These are phyloP conservation scores for Cryptococcus sp. DNA, from an alignment of 1,284 basidiomycete genomes.

Conservation along the genomic window DNA sequence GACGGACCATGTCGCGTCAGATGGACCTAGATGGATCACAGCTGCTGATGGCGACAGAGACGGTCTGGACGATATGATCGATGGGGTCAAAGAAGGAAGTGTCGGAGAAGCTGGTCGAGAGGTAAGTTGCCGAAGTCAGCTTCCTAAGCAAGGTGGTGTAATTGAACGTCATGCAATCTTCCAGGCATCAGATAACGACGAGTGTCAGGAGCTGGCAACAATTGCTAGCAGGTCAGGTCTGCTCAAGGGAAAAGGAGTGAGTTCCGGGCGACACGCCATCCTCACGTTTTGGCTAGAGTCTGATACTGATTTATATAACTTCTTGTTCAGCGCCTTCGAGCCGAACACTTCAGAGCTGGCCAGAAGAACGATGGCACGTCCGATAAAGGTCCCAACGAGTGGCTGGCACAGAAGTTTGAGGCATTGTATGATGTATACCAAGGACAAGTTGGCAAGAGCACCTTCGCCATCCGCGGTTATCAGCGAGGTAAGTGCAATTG, in stretches of 20 bases:
- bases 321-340: too few relatives aligned
- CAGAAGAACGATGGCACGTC: slow-evolving; percentile 34
- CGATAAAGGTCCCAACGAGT: slow-evolving; percentile 44
- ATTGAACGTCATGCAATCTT: neutral
- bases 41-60: slow-evolving; percentile 23
- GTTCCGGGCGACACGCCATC: too few relatives aligned
- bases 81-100: slow-evolving; percentile 34
- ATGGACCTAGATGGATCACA: slow-evolving; percentile 37
- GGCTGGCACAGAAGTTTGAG: slow-evolving; percentile 47
- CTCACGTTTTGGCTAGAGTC: too few relatives aligned
- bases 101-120: slow-evolving; percentile 8
- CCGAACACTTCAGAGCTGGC: slow-evolving; percentile 37
- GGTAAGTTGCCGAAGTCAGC: neutral
- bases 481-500: slow-evolving; percentile 25
- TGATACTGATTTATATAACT: too few relatives aligned
- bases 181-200: too few relatives aligned
- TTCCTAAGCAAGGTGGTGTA: neutral
- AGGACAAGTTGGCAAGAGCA: slow-evolving; percentile 41
- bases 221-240: too few relatives aligned
- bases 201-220: neutral
- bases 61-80: slow-evolving; percentile 43
- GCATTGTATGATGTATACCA: slow-evolving; percentile 43
- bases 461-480: slow-evolving; percentile 42
- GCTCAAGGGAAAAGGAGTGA: too few relatives aligned
- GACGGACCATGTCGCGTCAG: slow-evolving; percentile 29